Evolutionary conservation across 2,329 filamentous ascomycete species (phyloP), one percentile per base, ranked within the genome.

Genomic region (Fusarium multiceps): DNA sequence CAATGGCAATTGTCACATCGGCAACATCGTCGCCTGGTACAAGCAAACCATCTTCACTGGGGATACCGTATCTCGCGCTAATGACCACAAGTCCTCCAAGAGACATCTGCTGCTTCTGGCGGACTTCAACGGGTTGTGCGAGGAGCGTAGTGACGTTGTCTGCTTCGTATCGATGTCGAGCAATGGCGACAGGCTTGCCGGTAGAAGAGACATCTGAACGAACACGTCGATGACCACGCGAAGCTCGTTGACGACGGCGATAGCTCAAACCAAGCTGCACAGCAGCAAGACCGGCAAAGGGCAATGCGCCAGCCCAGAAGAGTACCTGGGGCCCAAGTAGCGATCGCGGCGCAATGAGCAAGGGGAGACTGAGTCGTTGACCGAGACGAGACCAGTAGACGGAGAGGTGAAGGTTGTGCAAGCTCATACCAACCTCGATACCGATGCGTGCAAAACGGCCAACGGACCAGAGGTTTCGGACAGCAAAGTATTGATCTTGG

Each of bases 1-100:
- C 81, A 28, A 86, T 69, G 6, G 83, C 82, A 14, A 85, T 78
- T 6, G 83, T 86, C 20, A 86, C 84, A 62, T 87, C 84, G 25
- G 83, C 83, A 14, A 85, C 82, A 68, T 84, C 82, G 43, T 82
- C 81, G 16, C 76, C 75, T n/a, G 76, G 57, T 27, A 30, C 74
- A 71, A 79, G 78, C 16, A 68, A 67, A n/a, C 69, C 68, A 13
- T 74, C 72, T 25, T 74, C 73, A 16, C 76, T 76, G 40, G 74
- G 75, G 18, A 83, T 78, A 23, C 84, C 84, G 61, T 83, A 86
- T 70, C 82, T 85, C 57, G 84, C 85, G 60, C 80, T 82, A 53
- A 84, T 59, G n/a, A 87, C 81, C 14, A 85, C 81, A n/a, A 87
- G 78, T 2, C 82, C 82, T 25, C 80, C 79, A 6, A 75, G 74